Percentiles rank a stretch among this genome's conserved stretches.
Evolutionary conservation across 148 eudicot genomes (phyloP).

Genomic region (Limonium bicolor): DNA sequence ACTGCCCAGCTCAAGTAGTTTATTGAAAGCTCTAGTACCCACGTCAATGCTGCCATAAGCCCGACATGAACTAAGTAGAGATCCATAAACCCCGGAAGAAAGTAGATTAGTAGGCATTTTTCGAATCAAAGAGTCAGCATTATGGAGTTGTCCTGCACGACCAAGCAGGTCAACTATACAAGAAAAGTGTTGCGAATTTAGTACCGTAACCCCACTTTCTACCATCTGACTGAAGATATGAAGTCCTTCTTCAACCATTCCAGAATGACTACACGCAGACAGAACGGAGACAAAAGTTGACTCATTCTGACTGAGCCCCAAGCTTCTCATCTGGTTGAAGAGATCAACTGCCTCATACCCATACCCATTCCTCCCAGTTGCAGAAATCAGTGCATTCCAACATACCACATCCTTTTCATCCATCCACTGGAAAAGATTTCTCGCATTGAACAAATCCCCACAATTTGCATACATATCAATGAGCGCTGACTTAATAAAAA

Average conservation of each 20-base stretch:
- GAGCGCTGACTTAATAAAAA: conserved; percentile 25
- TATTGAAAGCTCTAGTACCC: conserved; percentile 22
- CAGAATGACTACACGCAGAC: conserved; percentile 44
- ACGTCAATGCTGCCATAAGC: conserved; percentile 23
- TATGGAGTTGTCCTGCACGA: conserved; percentile 33
- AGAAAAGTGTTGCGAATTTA: conserved; percentile 34
- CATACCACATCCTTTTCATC: conserved; percentile 30
- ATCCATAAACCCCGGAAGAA: conserved; percentile 21
- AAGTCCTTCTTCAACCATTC: conserved; percentile 35
- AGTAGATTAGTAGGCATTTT: conserved; percentile 20
- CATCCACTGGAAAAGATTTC: conserved; percentile 20
- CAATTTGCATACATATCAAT: conserved; percentile 39
- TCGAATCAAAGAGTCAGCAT: conserved; percentile 24
- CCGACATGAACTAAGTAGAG: conserved; percentile 37
- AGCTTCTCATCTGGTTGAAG: conserved; percentile 19
- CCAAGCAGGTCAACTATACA: conserved; percentile 44
- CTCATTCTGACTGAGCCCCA: conserved; percentile 26
- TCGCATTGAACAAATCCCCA: conserved; percentile 21
- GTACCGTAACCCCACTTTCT: conserved; percentile 20
- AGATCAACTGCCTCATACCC: conserved; percentile 27
- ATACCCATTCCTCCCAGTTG: conserved; percentile 31
- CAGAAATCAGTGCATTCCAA: conserved; percentile 46
- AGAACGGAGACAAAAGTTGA: conserved; percentile 34
- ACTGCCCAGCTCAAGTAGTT: conserved; percentile 18
- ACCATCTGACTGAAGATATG: conserved; percentile 21